phyloP scores from a whole-genome alignment of 192 early-diverging fungal species.

The Oehlia diaphana region DNA sequence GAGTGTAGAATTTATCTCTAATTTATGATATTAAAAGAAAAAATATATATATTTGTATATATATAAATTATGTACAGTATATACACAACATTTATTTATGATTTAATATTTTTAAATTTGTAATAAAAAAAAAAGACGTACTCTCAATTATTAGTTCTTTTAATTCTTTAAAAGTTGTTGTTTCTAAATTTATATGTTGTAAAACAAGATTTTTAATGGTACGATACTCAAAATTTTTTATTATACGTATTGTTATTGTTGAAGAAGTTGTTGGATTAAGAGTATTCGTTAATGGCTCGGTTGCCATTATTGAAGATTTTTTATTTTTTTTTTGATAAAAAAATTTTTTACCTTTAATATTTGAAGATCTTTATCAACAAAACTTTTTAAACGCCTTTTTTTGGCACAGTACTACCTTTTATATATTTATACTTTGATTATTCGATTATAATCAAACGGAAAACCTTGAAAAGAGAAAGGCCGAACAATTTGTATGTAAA shows the following conservation, averaged over 20 bases:
- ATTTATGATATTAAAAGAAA: background rate
- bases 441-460: no score
- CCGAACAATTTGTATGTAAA: no score
- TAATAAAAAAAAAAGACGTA: slow-evolving; percentile 30
- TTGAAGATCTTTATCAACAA: no score
- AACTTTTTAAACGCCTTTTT: no score
- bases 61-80: no score
- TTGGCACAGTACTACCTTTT: no score
- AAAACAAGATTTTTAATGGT: slow-evolving; percentile 83
- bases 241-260: slow-evolving; percentile 80
- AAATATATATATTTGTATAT: no score
- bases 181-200: slow-evolving; percentile 64
- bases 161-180: slow-evolving; percentile 65
- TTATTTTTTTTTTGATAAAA: no score
- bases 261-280: slow-evolving; percentile 19
- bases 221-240: slow-evolving; percentile 91
- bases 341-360: no score
- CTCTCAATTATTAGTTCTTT: slow-evolving; percentile 56
- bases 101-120: background rate
- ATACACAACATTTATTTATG: no score
- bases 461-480: no score
- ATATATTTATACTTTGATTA: no score
- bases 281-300: background rate
- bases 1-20: slow-evolving; percentile 61
- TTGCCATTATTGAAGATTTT: background rate